Evolutionary conservation across 2,329 filamentous ascomycete species (phyloP).

Genomic region (Xylariaceae sp.): DNA sequence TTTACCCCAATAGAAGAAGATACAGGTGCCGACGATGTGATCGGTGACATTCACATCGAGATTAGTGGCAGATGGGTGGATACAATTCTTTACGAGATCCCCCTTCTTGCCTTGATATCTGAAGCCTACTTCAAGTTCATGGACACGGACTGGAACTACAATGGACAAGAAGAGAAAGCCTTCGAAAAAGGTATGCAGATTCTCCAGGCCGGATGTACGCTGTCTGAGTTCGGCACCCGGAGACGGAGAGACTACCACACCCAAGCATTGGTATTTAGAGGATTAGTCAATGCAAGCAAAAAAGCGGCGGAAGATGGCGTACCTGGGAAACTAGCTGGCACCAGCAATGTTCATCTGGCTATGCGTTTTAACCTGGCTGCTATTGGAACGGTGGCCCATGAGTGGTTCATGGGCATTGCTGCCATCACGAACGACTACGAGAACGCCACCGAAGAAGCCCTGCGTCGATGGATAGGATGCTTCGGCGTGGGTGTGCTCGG

Average conservation of each 20-base stretch:
- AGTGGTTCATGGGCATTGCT: slow-evolving; percentile 99
- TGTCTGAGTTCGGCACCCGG: slow-evolving; percentile 92
- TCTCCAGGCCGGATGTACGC: slow-evolving; percentile 76
- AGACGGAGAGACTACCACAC: slow-evolving; percentile 90
- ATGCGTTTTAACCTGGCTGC: slow-evolving; percentile 86
- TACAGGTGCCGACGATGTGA: slow-evolving; percentile 58
- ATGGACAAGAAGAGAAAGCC: slow-evolving; percentile 80
- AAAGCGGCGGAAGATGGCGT: slow-evolving; percentile 63
- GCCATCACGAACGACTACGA: slow-evolving; percentile 85
- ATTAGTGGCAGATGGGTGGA: slow-evolving; percentile 86
- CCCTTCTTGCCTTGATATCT: slow-evolving; percentile 83
- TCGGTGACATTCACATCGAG: slow-evolving; percentile 72
- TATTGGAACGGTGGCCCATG: slow-evolving; percentile 86
- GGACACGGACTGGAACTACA: slow-evolving; percentile 87
- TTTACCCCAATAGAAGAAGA: slow-evolving; percentile 57
- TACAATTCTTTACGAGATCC: slow-evolving; percentile 97
- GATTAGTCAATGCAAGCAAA: slow-evolving; percentile 73
- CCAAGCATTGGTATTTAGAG: slow-evolving; percentile 85
- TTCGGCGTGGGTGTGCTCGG: slow-evolving; percentile 82
- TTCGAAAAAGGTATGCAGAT: slow-evolving; percentile 75
- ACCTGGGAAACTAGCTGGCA: slow-evolving; percentile 74
- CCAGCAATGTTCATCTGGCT: slow-evolving; percentile 94
- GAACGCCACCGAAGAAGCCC: slow-evolving; percentile 75
- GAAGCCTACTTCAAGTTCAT: slow-evolving; percentile 98
- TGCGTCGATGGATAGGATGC: slow-evolving; percentile 85